A percentile compares a stretch with the other conserved stretches of the same genome.
Evolutionary conservation across 768 basidiomycete species (phyloP).

Genomic region (Psilocybe tampanensis): DNA sequence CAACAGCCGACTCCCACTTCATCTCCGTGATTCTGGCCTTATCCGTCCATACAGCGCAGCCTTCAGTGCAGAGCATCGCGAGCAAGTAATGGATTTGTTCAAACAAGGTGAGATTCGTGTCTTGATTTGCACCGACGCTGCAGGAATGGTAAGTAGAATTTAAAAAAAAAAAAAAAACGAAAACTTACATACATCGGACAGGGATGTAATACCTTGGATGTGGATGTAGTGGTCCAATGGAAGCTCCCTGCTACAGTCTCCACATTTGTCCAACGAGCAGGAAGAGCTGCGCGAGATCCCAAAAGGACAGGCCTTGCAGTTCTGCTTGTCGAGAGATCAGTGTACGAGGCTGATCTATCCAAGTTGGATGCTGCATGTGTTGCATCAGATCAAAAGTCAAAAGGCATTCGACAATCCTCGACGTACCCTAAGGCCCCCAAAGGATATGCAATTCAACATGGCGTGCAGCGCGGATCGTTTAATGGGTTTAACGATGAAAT

Average conservation of each 20-base stretch:
- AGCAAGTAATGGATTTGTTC: constrained; percentile 26
- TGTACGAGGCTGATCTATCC: not conserved
- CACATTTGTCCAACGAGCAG: no score
- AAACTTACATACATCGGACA: no score
- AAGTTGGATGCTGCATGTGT: not conserved
- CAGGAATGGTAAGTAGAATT: no score
- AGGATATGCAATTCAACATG: not conserved
- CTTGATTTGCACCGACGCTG: no score
- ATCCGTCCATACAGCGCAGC: constrained; percentile 30
- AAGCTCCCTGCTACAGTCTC: no score
- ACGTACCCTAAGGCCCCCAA: not conserved
- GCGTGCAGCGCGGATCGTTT: not conserved
- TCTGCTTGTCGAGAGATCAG: not conserved
- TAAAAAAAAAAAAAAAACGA: no score
- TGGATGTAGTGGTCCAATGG: no score
- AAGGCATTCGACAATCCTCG: not conserved
- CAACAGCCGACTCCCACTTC: constrained; percentile 10
- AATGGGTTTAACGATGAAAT: no score
- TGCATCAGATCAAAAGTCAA: not conserved
- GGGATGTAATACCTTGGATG: not conserved
- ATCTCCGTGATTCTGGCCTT: constrained; percentile 14
- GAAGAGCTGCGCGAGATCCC: not conserved
- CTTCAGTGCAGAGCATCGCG: constrained; percentile 22
- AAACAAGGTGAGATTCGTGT: constrained; percentile 22
- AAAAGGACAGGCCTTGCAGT: not conserved